Evolutionary conservation across 371 early-diverging fungal species (phyloP).

Genomic region (Mortierella sp.): DNA sequence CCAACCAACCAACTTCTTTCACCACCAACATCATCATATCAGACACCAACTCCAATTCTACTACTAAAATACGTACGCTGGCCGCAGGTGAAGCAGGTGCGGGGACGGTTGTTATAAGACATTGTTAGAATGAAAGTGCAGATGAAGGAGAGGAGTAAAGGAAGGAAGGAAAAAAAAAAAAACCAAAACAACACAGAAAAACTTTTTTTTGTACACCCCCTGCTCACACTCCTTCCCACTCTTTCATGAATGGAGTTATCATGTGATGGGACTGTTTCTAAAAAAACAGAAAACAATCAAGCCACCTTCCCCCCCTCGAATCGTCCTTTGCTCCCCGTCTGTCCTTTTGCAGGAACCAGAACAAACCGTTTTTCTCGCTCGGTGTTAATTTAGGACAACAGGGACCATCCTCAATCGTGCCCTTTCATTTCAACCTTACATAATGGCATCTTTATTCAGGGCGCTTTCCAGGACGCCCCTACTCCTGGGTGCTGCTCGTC

Average conservation of each 20-base stretch:
- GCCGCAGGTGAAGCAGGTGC: conserved; percentile 57
- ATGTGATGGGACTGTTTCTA: conserved; percentile 5
- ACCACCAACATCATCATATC: conserved; percentile 11
- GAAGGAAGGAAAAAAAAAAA: conserved; percentile 19
- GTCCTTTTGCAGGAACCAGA: neutral
- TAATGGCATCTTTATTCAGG: conserved; percentile 52
- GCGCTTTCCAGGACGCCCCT: conserved; percentile 45
- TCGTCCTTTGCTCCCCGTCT: neutral
- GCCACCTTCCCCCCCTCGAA: neutral
- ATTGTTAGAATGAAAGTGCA: conserved; percentile 11
- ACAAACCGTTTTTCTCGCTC: neutral
- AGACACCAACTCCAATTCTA: conserved; percentile 6
- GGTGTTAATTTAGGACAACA: neutral
- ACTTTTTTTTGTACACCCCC: neutral
- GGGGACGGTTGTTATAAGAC: conserved; percentile 50
- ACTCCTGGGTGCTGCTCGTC: conserved; percentile 33
- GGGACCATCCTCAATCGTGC: neutral
- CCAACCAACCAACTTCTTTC: conserved; percentile 25
- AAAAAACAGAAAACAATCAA: neutral
- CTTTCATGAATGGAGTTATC: neutral
- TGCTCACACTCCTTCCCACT: neutral
- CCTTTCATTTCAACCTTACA: neutral
- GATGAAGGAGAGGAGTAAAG: neutral
- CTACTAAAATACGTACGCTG: conserved; percentile 50
- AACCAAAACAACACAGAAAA: conserved; percentile 18